phyloP scores from a whole-genome alignment of 805 yeast genomes.

The Metschnikowia amazonensis region DNA sequence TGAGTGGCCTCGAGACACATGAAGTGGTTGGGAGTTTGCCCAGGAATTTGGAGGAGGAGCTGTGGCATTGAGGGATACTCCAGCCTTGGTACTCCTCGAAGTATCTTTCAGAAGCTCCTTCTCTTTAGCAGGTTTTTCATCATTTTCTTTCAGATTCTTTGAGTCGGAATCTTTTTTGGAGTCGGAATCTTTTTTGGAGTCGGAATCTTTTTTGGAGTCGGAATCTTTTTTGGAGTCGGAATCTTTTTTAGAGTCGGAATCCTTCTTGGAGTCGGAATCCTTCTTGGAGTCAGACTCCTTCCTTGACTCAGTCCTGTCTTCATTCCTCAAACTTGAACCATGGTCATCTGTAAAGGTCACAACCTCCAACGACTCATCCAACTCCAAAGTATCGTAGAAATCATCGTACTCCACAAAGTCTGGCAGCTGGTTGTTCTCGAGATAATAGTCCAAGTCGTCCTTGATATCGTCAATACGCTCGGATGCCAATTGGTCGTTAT shows the following conservation, averaged over 20 bases:
- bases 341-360: not conserved
- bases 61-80: not conserved
- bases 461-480: constrained; percentile 71
- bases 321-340: not conserved
- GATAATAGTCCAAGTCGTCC: constrained; percentile 90
- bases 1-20: not conserved
- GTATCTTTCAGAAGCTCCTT: not conserved
- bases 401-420: constrained; percentile 94
- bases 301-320: not conserved
- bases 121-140: not conserved
- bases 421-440: constrained; percentile 88
- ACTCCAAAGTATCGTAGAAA: constrained; percentile 80
- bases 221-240: no score
- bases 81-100: not conserved
- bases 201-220: no score
- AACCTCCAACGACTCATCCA: constrained; percentile 41
- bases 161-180: no score
- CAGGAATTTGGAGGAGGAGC: not conserved
- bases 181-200: no score
- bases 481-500: constrained; percentile 68
- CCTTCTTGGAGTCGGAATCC: no score
- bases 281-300: not conserved
- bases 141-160: not conserved
- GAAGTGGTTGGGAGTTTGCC: not conserved
- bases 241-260: no score